Percentiles rank a stretch among this genome's conserved stretches.
Conservation (phyloP, 495 filamentous ascomycete species). For the Podospora didyma region DNA sequence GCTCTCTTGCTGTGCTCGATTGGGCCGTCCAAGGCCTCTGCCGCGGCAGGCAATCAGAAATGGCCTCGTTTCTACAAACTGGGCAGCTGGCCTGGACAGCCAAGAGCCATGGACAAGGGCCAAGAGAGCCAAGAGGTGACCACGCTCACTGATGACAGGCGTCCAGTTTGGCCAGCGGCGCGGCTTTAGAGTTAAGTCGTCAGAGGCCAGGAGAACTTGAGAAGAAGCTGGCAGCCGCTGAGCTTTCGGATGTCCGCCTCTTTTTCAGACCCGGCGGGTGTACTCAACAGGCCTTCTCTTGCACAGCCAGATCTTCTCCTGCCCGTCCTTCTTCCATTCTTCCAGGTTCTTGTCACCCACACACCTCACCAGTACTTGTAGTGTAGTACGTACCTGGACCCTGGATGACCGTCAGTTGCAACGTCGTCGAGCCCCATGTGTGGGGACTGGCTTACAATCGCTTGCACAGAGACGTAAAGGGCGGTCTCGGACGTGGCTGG, state of each 20-base stretch:
- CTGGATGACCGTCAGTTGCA: background rate
- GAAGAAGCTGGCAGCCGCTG: no score
- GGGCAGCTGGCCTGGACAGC: no score
- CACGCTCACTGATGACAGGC: no score
- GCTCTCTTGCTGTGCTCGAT: background rate
- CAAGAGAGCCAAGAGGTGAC: no score
- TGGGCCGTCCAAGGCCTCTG: background rate
- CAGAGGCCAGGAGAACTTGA: no score
- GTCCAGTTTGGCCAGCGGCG: background rate
- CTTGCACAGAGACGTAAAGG: slow-evolving; percentile 15
- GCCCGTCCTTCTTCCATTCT: background rate
- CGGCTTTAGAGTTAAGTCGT: background rate
- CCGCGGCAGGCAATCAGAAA: background rate
- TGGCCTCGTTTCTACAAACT: background rate
- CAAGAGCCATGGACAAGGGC: no score
- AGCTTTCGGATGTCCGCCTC: no score
- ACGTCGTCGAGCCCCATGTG: background rate
- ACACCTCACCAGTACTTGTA: no score
- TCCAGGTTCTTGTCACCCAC: no score
- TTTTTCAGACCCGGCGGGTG: no score
- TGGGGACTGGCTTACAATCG: slow-evolving; percentile 20
- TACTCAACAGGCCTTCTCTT: no score
- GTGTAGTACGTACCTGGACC: no score
- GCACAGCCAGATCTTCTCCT: background rate
- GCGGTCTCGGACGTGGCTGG: slow-evolving; percentile 24